These are phyloP conservation scores for Tardiomyces digboiensis DNA, from an alignment of 1,139 yeast species.

Conservation along the genomic window DNA sequence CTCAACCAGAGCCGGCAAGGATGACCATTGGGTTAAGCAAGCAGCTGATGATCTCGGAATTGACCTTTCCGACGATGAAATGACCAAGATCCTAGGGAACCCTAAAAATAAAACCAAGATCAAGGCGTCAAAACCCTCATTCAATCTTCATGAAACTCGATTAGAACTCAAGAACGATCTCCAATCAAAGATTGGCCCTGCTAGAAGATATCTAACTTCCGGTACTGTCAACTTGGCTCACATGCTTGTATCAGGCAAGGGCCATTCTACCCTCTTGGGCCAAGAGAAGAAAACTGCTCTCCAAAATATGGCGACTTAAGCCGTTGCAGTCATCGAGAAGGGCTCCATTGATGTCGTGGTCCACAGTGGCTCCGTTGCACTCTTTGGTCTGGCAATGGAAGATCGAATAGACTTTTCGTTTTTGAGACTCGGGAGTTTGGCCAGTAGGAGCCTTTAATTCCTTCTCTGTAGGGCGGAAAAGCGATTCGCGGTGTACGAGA, in stretches of 20 bases:
- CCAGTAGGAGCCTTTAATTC: too few species aligned
- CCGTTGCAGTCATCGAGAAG: too few species aligned
- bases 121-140: constrained; percentile 39
- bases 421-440: too few species aligned
- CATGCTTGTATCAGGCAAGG: constrained; percentile 60
- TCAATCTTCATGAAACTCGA: constrained; percentile 39
- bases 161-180: constrained; percentile 51
- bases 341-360: too few species aligned
- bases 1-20: constrained; percentile 53
- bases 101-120: constrained; percentile 48
- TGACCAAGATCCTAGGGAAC: constrained; percentile 35
- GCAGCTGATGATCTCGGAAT: constrained; percentile 94
- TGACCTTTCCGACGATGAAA: constrained; percentile 56
- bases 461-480: too few species aligned
- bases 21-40: constrained; percentile 71
- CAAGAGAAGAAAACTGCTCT: constrained; percentile 62
- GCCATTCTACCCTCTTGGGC: constrained; percentile 65
- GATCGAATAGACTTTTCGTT: too few species aligned
- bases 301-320: too few species aligned
- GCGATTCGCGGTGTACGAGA: too few species aligned
- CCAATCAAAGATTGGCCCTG: constrained; percentile 46
- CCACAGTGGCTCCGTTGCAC: too few species aligned
- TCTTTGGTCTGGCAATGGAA: too few species aligned
- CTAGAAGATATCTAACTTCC: constrained; percentile 58
- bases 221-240: constrained; percentile 84